Conservation (phyloP, 495 filamentous ascomycete species). For the Stereocaulon alpinum region DNA sequence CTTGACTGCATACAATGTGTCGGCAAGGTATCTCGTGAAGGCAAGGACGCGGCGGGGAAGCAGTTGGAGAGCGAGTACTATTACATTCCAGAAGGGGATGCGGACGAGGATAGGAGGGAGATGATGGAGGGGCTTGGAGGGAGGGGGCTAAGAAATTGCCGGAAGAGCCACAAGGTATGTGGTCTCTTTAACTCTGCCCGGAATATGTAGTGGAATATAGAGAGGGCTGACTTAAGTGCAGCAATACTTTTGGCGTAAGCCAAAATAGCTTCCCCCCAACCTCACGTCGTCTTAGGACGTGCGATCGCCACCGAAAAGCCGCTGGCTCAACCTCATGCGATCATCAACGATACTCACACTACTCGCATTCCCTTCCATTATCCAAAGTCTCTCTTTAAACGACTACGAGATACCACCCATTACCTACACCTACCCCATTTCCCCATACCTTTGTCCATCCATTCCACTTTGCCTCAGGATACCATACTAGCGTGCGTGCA, state of each 20-base stretch:
- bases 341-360: background rate
- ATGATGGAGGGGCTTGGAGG: conserved; percentile 79
- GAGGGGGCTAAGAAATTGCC: conserved; percentile 74
- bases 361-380: background rate
- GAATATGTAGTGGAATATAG: too few relatives aligned
- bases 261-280: too few relatives aligned
- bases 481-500: conserved; percentile 6
- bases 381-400: conserved; percentile 2
- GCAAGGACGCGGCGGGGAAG: conserved; percentile 95
- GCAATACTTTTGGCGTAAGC: conserved; percentile 94
- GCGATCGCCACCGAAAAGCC: background rate
- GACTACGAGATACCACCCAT: conserved; percentile 4
- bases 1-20: conserved; percentile 50
- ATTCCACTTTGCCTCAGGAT: background rate
- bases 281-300: too few relatives aligned
- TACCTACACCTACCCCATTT: background rate
- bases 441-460: background rate
- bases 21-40: conserved; percentile 77
- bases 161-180: conserved; percentile 98
- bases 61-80: conserved; percentile 92
- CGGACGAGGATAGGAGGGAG: conserved; percentile 65
- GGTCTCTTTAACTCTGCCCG: too few relatives aligned
- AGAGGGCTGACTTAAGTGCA: conserved; percentile 31
- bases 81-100: conserved; percentile 86
- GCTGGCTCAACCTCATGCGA: background rate